Percentiles rank a stretch among this genome's conserved stretches.
These are phyloP conservation scores for Tolypocladium endophyticum DNA, from an alignment of 2,329 filamentous ascomycete genomes.

Conservation along the genomic window DNA sequence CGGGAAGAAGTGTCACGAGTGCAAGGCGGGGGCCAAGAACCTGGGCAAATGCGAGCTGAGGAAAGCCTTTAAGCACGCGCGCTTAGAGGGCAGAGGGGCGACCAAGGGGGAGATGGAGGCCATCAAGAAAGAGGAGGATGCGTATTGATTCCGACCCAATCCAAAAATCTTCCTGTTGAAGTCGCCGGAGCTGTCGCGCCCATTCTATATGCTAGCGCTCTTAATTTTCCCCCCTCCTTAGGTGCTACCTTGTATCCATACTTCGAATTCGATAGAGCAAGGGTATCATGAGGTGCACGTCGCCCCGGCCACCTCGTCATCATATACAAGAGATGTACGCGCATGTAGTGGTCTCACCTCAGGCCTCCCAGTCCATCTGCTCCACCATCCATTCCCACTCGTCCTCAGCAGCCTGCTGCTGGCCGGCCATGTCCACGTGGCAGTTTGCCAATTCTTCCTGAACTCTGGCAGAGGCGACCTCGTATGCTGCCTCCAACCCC, in stretches of 20 bases:
- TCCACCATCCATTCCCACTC: conserved; percentile 31
- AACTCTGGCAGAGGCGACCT: conserved; percentile 37
- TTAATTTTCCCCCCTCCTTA: too few relatives aligned
- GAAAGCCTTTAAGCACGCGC: conserved; percentile 23
- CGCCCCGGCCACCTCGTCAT: background rate
- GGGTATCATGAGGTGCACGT: background rate
- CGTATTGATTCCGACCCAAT: background rate
- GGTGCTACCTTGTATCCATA: background rate
- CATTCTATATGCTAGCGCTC: background rate
- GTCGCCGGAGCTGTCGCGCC: background rate
- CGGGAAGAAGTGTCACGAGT: conserved; percentile 33
- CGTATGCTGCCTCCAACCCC: conserved; percentile 49
- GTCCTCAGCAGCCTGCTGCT: conserved; percentile 8
- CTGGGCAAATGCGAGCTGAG: conserved; percentile 28
- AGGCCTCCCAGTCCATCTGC: conserved; percentile 26
- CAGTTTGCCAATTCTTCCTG: conserved; percentile 28
- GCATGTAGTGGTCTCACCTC: background rate
- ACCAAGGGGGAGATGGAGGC: conserved; percentile 3
- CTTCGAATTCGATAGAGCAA: background rate
- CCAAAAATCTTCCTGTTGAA: background rate
- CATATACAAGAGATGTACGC: background rate
- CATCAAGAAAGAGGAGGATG: conserved; percentile 4
- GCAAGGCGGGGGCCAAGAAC: conserved; percentile 30
- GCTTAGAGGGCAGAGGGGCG: conserved; percentile 9
- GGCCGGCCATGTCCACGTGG: conserved; percentile 18